Percentiles rank a stretch among this genome's conserved stretches.
Conservation (phyloP, 257 asterid genomes). For the Lycium ferocissimum region DNA sequence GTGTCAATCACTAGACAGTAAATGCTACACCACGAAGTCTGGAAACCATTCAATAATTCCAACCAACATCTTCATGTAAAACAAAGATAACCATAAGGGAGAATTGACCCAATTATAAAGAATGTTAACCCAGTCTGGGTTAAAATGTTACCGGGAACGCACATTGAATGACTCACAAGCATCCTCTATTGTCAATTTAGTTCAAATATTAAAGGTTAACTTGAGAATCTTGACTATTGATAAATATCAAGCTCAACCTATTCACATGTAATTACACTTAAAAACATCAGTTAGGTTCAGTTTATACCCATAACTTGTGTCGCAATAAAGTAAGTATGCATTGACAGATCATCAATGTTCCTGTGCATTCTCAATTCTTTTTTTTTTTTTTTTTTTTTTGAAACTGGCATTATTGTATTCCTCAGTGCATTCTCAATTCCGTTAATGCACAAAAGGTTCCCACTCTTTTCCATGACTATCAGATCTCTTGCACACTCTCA, state of each 20-base stretch:
- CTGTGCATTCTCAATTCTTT: not conserved
- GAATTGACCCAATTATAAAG: not conserved
- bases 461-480: not conserved
- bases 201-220: not conserved
- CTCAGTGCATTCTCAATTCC: not conserved
- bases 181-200: not conserved
- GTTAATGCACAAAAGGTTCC: not conserved
- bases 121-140: not conserved
- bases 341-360: not conserved
- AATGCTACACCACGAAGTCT: constrained; percentile 1
- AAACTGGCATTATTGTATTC: too few species aligned
- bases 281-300: not conserved
- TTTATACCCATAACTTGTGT: not conserved
- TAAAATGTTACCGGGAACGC: not conserved
- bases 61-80: not conserved
- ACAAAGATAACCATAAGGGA: constrained; percentile 7
- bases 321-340: not conserved
- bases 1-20: not conserved
- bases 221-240: constrained; percentile 11
- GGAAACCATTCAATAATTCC: not conserved
- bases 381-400: too few species aligned
- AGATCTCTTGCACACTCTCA: constrained; percentile 6
- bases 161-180: not conserved
- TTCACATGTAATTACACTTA: not conserved
- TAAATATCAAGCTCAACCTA: not conserved